These are phyloP conservation scores for Erodium chrysanthum DNA, from an alignment of 441 rosid species.

Conservation along the genomic window DNA sequence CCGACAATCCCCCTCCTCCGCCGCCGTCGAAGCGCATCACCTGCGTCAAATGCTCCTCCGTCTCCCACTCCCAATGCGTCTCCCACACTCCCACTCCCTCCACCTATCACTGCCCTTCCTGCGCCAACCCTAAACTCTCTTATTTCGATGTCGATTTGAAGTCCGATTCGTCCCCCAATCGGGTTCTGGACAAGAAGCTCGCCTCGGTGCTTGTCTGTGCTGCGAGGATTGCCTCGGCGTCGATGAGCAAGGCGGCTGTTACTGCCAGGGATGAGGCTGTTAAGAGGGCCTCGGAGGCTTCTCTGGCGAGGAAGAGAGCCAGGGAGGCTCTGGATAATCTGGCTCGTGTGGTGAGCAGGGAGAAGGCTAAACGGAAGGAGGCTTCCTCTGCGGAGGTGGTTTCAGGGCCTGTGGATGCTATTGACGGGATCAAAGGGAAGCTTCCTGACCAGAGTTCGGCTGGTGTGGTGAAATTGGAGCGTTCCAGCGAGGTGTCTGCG, in stretches of 20 bases:
- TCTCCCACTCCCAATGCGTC: not conserved
- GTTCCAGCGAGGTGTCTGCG: not conserved
- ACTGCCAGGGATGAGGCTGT: not conserved
- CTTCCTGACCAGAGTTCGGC: no score
- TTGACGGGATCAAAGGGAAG: no score
- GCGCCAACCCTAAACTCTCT: not conserved
- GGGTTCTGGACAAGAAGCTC: not conserved
- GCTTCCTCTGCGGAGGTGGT: no score
- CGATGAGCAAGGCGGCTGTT: not conserved
- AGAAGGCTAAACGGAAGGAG: slow-evolving; percentile 1
- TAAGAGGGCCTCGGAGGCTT: not conserved
- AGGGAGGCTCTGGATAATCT: not conserved
- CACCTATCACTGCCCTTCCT: slow-evolving; percentile 3
- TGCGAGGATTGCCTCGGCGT: not conserved
- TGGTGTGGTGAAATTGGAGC: no score
- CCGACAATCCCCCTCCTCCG: no score
- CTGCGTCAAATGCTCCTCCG: slow-evolving; percentile 1
- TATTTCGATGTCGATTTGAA: not conserved
- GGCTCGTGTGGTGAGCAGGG: not conserved
- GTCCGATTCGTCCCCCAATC: not conserved
- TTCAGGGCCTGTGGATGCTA: no score
- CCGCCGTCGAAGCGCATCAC: not conserved
- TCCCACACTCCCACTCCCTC: not conserved
- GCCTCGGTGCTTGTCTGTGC: not conserved
- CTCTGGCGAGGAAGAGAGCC: not conserved